Evolutionary conservation across 805 yeast species (phyloP), one percentile per base, ranked within the genome.

Genomic region (Teunomyces lycoperdinae): DNA sequence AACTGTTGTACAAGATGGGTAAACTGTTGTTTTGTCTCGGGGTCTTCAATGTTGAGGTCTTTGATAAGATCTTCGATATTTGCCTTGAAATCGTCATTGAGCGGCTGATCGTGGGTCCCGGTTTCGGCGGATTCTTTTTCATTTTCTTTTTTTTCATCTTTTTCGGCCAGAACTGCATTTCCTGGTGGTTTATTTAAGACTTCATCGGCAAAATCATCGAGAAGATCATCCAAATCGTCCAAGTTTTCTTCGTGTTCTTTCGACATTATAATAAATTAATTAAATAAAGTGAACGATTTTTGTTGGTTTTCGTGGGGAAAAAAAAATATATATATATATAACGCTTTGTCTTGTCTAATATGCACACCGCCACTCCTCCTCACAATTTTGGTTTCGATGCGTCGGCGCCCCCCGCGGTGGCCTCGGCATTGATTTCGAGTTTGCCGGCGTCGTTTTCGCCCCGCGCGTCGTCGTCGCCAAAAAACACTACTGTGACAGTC

Each of bases 401-500:
- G 43, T 61, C 66, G 20, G 65, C 56, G 20, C 86, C 88, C 26
- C 85, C 85, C 45, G 77, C 74, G 8, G 87, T 83, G 24, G 85
- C 87, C 16, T 67, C 73, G 20, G 70, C 58, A 57, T 83, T 83
- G 53, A 82, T 72, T 55, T 79, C 85, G 53, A 83, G 63, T 54
- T 70, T 70, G 2, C 85, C 85, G 17, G 57, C 58, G 29, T 73
- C 75, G 52, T 71, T 64, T 47, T 62, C 70, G 9, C 71, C 70
- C n/a, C 62, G 58, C 6, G 66, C 62, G 43, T 74, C 76, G 20
- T 80, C 80, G 20, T 80, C 80, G 9, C 96, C 96, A 63, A 94
- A 94, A 67, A 94, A 94, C 2, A 92, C 89, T 20, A 94, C 99
- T 2, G 97, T 89, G 4, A 91, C 97, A 0, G 98, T 91, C 62